Evolutionary conservation across 129 eudicot genomes (phyloP), one percentile per base, ranked within the genome.

Genomic region (Centrapalus pauciflorus): DNA sequence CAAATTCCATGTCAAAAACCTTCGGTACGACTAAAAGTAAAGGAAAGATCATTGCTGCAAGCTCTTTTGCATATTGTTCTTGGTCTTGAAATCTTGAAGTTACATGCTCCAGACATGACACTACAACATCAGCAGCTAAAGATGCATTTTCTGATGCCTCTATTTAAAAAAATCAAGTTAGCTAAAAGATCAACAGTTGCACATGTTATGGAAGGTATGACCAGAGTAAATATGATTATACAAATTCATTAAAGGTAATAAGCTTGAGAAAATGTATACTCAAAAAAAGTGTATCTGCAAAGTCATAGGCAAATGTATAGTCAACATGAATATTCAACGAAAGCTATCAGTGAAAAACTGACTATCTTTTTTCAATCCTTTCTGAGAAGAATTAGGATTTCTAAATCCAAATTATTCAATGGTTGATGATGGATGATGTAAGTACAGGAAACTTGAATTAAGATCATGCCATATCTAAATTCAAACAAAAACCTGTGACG

Each of bases 31-130:
- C 43, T 64, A 93, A 55, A 64, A 93, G 28, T 23, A 93, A 43
- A 26, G 96, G 95, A 62, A 93, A 82, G 37, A 84, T 61, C 80
- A 77, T 59, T 45, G 73, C 74, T 37, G 95, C 86, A 33, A 88
- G 80, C 50, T 71, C 74, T 69, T 68, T 75, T 19, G 73, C 64
- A 74, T 77, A 60, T 59, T 77, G 74, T 61, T 77, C 84, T 67
- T 64, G 71, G 69, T 71, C 71, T 26, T 56, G 75, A 66, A 81
- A 81, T 75, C 67, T 69, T 61, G 69, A 20, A 27, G 64, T 61
- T 61, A 81, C 84, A 70, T 75, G 87, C 66, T 93, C 82, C 71
- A 88, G 49, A 46, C 87, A 93, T 67, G 68, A 76, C 23, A 81
- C 35, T 55, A 80, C 73, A 59, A 79, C 75, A 40, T 81, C 90